Base-by-base conservation (phyloP, 176 grass and related monocot species). In the Oryza glumipatula region DNA sequence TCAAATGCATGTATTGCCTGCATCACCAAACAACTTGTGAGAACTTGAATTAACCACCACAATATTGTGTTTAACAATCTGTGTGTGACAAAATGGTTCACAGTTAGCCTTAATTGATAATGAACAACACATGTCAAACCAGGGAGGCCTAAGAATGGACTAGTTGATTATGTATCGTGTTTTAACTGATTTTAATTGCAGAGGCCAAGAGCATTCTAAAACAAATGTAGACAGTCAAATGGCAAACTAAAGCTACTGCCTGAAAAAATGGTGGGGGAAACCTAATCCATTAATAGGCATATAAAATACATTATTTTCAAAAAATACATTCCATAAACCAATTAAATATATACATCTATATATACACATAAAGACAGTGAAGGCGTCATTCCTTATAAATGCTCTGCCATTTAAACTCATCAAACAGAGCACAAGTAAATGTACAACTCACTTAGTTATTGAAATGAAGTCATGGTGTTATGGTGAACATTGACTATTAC, bases 1-100 rank as follows among this genome's bases (percentile, higher is more conserved):
- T 94, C 84, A 87, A 89, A 91, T 82, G 90, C 76, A 83, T 72
- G 56, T 76, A 94, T 83, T 32, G 77, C 78, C 92, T 94, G 87
- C 73, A 88, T 15, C 11, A 67, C 11, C 36, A 35, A 63, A 51
- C 43, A 80, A 41, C 41, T 74, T 77, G 22, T 82, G 64, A 91
- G 79, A 70, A 72, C 77, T 65, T 77, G 48, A 76, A 84, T 76
- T 56, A 19, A 70, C n/a, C 49, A 67, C 16, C 47, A 47, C n/a
- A 70, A 16, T 76, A 64, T 85, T 54, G 76, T 85, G 71, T 19
- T 39, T 23, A 66, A 28, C 23, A 19, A 51, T 67, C 35, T 68
- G 15, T 72, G 47, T 48, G 23, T 41, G 32, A 65, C 39, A 41
- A 41, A 41, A 41, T 41, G 39, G 39, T 41, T 41, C 39, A 41